Conservation (phyloP, 2,329 filamentous ascomycete species). For the Macroventuria anomochaeta region DNA sequence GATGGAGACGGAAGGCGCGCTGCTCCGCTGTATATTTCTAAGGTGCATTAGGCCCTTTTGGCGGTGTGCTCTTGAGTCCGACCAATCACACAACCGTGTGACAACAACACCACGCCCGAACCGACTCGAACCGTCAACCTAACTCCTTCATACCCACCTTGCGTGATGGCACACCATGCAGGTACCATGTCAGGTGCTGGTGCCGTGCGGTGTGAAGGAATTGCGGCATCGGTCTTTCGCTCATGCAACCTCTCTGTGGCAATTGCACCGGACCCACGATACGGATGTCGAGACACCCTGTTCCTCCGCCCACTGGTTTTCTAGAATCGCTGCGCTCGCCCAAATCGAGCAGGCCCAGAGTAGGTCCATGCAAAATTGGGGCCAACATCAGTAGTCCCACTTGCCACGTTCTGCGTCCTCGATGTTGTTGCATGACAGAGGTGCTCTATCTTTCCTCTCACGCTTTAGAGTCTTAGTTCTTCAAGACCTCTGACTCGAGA, state of each 20-base stretch:
- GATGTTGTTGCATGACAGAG: background rate
- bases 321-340: background rate
- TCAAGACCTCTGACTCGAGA: conserved; percentile 4
- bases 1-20: background rate
- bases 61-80: background rate
- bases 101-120: background rate
- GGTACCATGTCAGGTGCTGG: background rate
- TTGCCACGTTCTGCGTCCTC: conserved; percentile 1
- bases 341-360: background rate
- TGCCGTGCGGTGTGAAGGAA: background rate
- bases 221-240: background rate
- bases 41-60: background rate
- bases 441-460: background rate
- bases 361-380: background rate
- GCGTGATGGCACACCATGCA: background rate
- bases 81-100: background rate
- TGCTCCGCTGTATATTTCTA: background rate
- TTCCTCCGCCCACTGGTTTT: background rate
- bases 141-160: background rate
- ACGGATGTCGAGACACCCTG: background rate
- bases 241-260: background rate
- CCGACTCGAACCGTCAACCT: background rate
- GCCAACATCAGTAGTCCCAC: background rate
- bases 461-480: conserved; percentile 4
- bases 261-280: background rate